Evolutionary conservation across 2,329 filamentous ascomycete species (phyloP).

Genomic region (Calonectria fujianensis): DNA sequence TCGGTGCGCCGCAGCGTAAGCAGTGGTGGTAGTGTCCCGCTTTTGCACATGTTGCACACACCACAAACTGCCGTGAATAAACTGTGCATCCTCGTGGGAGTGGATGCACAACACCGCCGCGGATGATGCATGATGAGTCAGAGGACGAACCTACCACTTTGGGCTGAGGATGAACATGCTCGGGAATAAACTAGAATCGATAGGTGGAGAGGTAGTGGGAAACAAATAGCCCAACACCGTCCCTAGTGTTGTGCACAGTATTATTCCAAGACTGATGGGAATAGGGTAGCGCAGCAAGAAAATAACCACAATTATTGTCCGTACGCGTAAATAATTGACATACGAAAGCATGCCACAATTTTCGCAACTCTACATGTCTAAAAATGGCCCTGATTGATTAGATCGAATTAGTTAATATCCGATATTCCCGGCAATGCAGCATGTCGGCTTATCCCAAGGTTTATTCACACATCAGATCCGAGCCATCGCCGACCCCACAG

Average conservation of each 20-base stretch:
- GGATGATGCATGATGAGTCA: conserved; percentile 4
- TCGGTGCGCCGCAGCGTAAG: not conserved
- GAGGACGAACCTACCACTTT: not conserved
- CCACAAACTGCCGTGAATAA: not conserved
- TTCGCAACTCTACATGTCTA: not conserved
- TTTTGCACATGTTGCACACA: not conserved
- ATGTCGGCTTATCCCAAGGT: conserved; percentile 5
- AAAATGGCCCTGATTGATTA: not conserved
- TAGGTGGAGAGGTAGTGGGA: not conserved
- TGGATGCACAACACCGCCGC: not conserved
- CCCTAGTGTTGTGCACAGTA: not conserved
- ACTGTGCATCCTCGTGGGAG: not conserved
- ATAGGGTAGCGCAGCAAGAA: not conserved
- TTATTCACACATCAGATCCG: not conserved
- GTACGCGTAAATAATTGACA: not conserved
- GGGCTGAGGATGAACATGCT: not conserved
- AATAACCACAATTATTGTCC: not conserved
- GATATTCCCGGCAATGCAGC: not conserved
- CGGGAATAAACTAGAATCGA: not conserved
- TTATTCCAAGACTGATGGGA: not conserved
- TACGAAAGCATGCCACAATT: not conserved
- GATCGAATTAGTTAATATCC: not conserved
- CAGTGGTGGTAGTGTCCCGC: not conserved
- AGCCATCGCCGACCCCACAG: conserved; percentile 13
- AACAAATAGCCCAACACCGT: not conserved